Conservation (phyloP, 805 yeast genomes). For the Wickerhamiella shivajii region DNA sequence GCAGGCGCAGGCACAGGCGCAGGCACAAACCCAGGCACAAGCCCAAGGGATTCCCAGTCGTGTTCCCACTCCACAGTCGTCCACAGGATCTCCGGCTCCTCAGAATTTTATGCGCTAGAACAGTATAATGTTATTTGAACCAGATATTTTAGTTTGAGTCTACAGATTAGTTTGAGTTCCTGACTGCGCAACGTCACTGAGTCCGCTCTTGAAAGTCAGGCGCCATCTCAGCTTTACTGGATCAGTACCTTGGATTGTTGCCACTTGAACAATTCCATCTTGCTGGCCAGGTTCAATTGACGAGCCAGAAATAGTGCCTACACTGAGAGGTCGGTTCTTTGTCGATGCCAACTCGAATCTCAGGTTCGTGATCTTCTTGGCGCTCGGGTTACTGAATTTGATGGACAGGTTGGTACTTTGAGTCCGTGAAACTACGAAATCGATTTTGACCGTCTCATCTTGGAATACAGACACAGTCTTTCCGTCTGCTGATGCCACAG, state of each 20-base stretch:
- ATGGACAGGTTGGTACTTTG: slow-evolving; percentile 32
- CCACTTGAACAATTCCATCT: slow-evolving; percentile 41
- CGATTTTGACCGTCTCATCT: slow-evolving; percentile 35
- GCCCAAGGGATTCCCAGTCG: slow-evolving; percentile 9
- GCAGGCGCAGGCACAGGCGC: slow-evolving; percentile 19
- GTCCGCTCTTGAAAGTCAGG: slow-evolving; percentile 37
- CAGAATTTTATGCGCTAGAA: not conserved
- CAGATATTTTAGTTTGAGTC: not conserved
- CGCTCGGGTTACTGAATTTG: slow-evolving; percentile 36
- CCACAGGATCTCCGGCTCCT: too few relatives aligned
- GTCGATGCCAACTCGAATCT: slow-evolving; percentile 61
- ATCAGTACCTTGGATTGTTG: slow-evolving; percentile 24
- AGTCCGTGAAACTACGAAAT: slow-evolving; percentile 29
- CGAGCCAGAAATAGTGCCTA: slow-evolving; percentile 49
- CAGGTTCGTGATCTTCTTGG: slow-evolving; percentile 33
- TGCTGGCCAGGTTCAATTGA: slow-evolving; percentile 33
- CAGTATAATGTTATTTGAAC: not conserved
- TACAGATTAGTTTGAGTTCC: not conserved
- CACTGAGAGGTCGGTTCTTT: slow-evolving; percentile 39
- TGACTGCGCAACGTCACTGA: slow-evolving; percentile 21
- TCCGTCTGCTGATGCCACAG: not conserved
- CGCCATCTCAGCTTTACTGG: slow-evolving; percentile 68
- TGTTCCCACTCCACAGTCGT: not conserved
- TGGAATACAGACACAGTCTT: not conserved
- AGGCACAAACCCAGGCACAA: slow-evolving; percentile 15